These are phyloP conservation scores for Telfairia occidentalis DNA, from an alignment of 331 rosid species.

Conservation along the genomic window DNA sequence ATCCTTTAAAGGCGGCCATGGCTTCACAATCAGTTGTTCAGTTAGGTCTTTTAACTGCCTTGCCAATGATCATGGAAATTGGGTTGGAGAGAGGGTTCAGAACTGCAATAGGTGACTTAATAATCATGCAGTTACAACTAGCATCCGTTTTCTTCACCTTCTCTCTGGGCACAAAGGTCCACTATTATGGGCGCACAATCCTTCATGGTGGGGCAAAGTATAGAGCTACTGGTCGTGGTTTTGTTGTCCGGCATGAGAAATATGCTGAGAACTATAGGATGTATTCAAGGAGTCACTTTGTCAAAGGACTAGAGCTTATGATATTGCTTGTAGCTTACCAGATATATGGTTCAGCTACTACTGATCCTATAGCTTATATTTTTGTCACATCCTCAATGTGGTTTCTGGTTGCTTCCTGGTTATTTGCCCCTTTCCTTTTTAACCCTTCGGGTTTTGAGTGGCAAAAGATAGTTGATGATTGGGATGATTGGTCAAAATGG, in stretches of 20 bases:
- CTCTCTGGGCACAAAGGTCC: conserved; percentile 83
- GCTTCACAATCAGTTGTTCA: conserved; percentile 89
- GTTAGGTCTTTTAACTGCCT: conserved; percentile 70
- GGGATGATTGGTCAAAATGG: conserved; percentile 98
- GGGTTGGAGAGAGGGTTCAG: conserved; percentile 95
- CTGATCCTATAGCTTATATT: conserved; percentile 31
- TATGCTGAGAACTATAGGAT: conserved; percentile 83
- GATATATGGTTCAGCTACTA: conserved; percentile 54
- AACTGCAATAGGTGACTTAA: conserved; percentile 62
- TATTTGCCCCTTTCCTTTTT: conserved; percentile 84
- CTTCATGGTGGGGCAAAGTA: conserved; percentile 94
- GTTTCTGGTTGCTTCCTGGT: conserved; percentile 75
- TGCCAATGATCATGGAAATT: conserved; percentile 97
- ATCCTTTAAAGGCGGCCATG: conserved; percentile 63
- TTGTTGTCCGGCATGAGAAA: conserved; percentile 88
- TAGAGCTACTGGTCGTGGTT: conserved; percentile 99
- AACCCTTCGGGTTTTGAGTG: conserved; percentile 99
- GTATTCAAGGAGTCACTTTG: conserved; percentile 93
- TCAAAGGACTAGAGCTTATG: conserved; percentile 71
- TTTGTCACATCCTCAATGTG: conserved; percentile 68
- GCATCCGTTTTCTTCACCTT: conserved; percentile 92
- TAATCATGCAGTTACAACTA: conserved; percentile 87
- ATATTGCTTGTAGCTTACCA: conserved; percentile 58
- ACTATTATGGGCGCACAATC: conserved; percentile 86
- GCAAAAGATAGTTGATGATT: conserved; percentile 95